These are phyloP conservation scores for Breynia disticha DNA, from an alignment of 441 rosid genomes.

Conservation along the genomic window DNA sequence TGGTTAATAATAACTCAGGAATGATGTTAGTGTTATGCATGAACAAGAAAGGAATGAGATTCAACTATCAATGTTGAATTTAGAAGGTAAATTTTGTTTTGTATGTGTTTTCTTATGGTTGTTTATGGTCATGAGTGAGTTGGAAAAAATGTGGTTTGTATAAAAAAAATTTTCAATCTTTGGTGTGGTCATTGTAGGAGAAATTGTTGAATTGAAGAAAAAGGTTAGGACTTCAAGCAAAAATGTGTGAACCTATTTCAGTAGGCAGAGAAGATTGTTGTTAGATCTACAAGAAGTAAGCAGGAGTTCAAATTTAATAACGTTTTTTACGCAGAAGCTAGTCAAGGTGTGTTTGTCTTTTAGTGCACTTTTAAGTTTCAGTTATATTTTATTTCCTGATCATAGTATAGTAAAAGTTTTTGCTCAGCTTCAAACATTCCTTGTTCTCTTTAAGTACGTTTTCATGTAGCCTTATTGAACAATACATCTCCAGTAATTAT, in stretches of 20 bases:
- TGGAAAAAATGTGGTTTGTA: background rate
- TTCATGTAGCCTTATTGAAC: constrained; percentile 34
- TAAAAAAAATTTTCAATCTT: constrained; percentile 7
- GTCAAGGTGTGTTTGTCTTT: constrained; percentile 51
- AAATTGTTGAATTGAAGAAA: constrained; percentile 40
- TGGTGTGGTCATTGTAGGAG: constrained; percentile 32
- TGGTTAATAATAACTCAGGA: too few relatives aligned
- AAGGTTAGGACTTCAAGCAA: constrained; percentile 46
- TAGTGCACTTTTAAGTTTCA: constrained; percentile 1
- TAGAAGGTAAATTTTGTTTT: constrained; percentile 40
- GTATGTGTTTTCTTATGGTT: too few relatives aligned
- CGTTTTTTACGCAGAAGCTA: constrained; percentile 48
- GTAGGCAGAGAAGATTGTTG: constrained; percentile 32
- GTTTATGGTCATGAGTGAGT: background rate
- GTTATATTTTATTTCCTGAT: background rate
- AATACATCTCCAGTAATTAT: constrained; percentile 40
- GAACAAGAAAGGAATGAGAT: constrained; percentile 63
- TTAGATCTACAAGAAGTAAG: constrained; percentile 42
- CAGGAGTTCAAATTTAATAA: constrained; percentile 72
- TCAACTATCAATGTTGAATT: constrained; percentile 37
- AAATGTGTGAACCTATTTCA: constrained; percentile 39
- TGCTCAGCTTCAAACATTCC: constrained; percentile 45
- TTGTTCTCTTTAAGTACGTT: constrained; percentile 63
- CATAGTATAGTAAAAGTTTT: constrained; percentile 5
- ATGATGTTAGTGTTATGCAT: constrained; percentile 64